Base-by-base conservation (phyloP, 345 rosid species). In the Iberis pinnata region DNA sequence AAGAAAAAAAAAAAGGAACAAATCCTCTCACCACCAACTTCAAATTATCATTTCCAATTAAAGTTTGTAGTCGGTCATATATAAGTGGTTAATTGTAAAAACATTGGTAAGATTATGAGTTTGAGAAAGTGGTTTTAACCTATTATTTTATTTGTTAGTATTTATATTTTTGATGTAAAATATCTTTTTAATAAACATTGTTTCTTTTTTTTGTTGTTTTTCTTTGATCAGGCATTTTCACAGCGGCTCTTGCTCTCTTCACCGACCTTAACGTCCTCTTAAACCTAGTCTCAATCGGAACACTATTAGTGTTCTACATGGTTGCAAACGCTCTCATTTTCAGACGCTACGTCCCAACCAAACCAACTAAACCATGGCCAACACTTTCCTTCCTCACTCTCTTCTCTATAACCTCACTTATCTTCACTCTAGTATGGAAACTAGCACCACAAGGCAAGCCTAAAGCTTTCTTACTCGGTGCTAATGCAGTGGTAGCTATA, bases 261-360 rank as follows among this genome's bases (percentile, higher is more conserved):
- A 78, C 89, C 1, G 95, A 84, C 62, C 78, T 90, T 8, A 57
- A 68, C 35, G 66, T 90, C 61, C 88, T 90, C 20, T 66, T 90
- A 25, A 67, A 79, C 79, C 96, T 90, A 0, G 88, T 90, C 22
- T 84, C 98, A 9, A 90, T 90, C 4, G 98, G 98, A 46, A 87
- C 98, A 0, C 78, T 90, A 16, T 90, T 90, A 13, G 96, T 90
- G 32, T 90, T 90, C 26, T 90, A 80, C 87, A 84, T 87, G 96
- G 98, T 90, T 22, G 92, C 95, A 2, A 90, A 84, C 53, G 98
- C 98, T 0, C 78, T 87, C 18, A 65, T 90, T 39, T 87, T 79
- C 72, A 73, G 83, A 37, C 86, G 98, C 24, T 90, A 90, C 11
- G 92, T 82, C 0, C 66, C 58, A 0, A n/a, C 69, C n/a, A 78